phyloP scores from a whole-genome alignment of 495 filamentous ascomycete species.

The Rusavskia elegans region DNA sequence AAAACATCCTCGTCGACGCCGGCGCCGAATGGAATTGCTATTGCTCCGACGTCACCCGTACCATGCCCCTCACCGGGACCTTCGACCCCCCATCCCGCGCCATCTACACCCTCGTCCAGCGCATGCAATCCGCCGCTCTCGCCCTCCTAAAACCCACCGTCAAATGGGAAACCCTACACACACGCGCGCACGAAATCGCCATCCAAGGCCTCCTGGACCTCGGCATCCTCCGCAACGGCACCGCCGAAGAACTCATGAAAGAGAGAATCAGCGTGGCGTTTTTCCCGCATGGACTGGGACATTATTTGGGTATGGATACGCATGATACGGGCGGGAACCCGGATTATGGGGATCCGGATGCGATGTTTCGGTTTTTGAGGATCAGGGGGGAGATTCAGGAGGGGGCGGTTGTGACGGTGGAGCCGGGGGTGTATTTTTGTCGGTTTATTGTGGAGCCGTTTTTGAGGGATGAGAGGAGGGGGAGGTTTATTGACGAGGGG shows the following conservation, averaged over 20 bases:
- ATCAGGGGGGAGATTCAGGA: conserved; percentile 56
- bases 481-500: conserved; percentile 55
- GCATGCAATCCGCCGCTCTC: conserved; percentile 74
- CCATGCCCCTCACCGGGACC: conserved; percentile 43
- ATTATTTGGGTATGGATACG: conserved; percentile 80
- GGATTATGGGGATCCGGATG: conserved; percentile 69
- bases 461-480: conserved; percentile 42
- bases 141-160: conserved; percentile 45
- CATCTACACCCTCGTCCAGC: conserved; percentile 61
- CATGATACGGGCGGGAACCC: conserved; percentile 56
- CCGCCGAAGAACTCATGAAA: conserved; percentile 43
- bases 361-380: conserved; percentile 44
- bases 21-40: conserved; percentile 77
- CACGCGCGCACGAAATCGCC: conserved; percentile 56
- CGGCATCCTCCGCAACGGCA: conserved; percentile 44
- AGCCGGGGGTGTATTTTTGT: conserved; percentile 89
- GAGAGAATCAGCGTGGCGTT: conserved; percentile 61
- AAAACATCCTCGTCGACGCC: conserved; percentile 71
- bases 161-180: conserved; percentile 49
- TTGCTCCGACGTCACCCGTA: conserved; percentile 80
- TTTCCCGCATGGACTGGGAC: conserved; percentile 82
- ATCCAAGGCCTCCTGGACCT: conserved; percentile 52
- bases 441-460: conserved; percentile 81
- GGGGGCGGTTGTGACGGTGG: conserved; percentile 71
- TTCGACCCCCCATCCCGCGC: conserved; percentile 47